Evolutionary conservation across 345 rosid genomes (phyloP), one percentile per base, ranked within the genome.

Genomic region (Salix arbutifolia): DNA sequence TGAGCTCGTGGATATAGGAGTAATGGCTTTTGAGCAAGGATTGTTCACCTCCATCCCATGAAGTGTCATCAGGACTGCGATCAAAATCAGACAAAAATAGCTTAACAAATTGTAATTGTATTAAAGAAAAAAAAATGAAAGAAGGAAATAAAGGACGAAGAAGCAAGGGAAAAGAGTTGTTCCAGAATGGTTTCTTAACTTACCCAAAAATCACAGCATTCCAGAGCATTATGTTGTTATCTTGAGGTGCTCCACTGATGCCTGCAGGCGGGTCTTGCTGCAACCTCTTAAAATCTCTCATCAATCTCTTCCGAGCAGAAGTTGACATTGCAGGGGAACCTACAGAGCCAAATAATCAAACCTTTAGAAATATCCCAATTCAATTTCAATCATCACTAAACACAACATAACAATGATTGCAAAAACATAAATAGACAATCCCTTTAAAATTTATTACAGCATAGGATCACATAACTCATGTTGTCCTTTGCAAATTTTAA

Each of bases 21-120:
- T 35, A 44, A 6, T 65, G 68, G 73, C 67, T 26, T 52, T 10
- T 50, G 25, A 67, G 28, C 26, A 72, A 28, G 61, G 21, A 82
- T 76, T 28, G 74, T 86, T 83, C 76, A 92, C 94, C 97, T 88
- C 94, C 94, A 78, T 92, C 97, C 94, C 97, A 92, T 1, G 94
- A 90, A 28, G 91, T 86, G 79, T 89, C 94, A 71, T 89, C 92
- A 68, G 92, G 97, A 62, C 94, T 90, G 89, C 84, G 83, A 89
- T 50, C 65, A 58, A 80, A 79, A 75, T 42, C 65, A 83, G 25
- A 62, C 40, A 78, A 11, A 80, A 79, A 70, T 61, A 40, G 67
- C 64, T 67, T 74, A 77, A 44, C 75, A 78, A 74, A 25, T 62
- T 46, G 78, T 5, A 67, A 26, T 19, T 16, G 58, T 67, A 72